Evolutionary conservation across 2,329 filamentous ascomycete species (phyloP).

Genomic region (Coleophoma eucalyptorum): DNA sequence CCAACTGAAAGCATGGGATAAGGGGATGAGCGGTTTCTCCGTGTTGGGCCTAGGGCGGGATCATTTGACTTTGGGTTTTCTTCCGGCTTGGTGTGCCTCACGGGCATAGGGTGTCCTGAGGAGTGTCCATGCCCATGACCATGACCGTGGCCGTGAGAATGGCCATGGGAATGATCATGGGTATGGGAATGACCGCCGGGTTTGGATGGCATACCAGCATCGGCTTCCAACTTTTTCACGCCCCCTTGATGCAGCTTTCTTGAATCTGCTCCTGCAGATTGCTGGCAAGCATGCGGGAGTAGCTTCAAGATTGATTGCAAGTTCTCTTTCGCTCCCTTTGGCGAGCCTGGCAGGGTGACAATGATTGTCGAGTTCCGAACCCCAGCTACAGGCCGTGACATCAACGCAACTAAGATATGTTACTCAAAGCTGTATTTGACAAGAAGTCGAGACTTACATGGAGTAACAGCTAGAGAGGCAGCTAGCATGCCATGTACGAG

Average conservation of each 20-base stretch:
- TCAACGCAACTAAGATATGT: slow-evolving; percentile 72
- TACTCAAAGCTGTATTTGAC: slow-evolving; percentile 8
- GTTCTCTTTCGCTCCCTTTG: slow-evolving; percentile 93
- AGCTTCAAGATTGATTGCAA: slow-evolving; percentile 83
- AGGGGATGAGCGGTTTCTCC: slow-evolving; percentile 78
- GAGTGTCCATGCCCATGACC: slow-evolving; percentile 53
- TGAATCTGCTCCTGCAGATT: slow-evolving; percentile 81
- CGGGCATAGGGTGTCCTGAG: slow-evolving; percentile 60
- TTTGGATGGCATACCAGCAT: slow-evolving; percentile 58
- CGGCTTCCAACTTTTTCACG: slow-evolving; percentile 76
- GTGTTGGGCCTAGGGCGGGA: slow-evolving; percentile 55
- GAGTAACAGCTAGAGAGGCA: slow-evolving; percentile 78
- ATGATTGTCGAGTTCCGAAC: slow-evolving; percentile 79
- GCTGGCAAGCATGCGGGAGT: slow-evolving; percentile 91
- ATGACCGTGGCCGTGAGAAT: slow-evolving; percentile 44
- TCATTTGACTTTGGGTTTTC: slow-evolving; percentile 57
- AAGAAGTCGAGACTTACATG: slow-evolving; percentile 57
- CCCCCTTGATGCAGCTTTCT: slow-evolving; percentile 76
- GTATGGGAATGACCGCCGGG: slow-evolving; percentile 7
- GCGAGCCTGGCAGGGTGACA: slow-evolving; percentile 87
- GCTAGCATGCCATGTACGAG: slow-evolving; percentile 95
- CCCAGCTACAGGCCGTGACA: slow-evolving; percentile 91
- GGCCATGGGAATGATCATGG: slow-evolving; percentile 23
- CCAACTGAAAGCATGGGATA: slow-evolving; percentile 89
- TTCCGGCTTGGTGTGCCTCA: slow-evolving; percentile 67